Conservation (phyloP, 1,139 yeast species). For the Magnusiomyces paraingens region DNA sequence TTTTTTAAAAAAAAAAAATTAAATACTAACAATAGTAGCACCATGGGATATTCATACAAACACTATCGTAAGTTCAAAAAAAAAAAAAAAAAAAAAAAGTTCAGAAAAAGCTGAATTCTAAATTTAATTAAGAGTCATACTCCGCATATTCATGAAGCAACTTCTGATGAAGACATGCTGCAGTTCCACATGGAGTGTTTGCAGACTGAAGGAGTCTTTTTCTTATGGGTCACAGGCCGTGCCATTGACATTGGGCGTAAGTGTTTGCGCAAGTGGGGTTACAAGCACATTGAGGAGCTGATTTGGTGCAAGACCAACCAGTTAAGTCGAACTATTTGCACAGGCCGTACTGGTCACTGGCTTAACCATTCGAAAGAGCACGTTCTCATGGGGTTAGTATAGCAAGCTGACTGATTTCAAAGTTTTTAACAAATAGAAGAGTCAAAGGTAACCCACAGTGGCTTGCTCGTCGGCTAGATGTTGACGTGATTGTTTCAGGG, state of each 20-base stretch:
- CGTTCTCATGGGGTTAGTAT: conserved; percentile 56
- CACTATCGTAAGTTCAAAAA: conserved; percentile 8
- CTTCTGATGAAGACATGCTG: conserved; percentile 46
- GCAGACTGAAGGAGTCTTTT: conserved; percentile 76
- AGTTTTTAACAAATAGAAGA: conserved; percentile 16
- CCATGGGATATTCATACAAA: conserved; percentile 38
- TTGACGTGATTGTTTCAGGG: conserved; percentile 71
- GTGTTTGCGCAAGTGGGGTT: conserved; percentile 78
- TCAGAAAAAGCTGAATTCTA: conserved; percentile 7
- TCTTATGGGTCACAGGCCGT: conserved; percentile 93
- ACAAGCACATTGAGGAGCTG: conserved; percentile 65
- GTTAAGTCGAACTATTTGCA: conserved; percentile 77
- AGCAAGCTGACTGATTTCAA: background rate
- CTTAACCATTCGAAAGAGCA: conserved; percentile 92
- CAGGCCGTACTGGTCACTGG: conserved; percentile 98
- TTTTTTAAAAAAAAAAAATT: background rate
- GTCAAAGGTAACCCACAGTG: conserved; percentile 75
- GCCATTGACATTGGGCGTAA: conserved; percentile 82
- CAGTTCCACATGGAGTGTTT: conserved; percentile 58
- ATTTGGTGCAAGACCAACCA: conserved; percentile 92
- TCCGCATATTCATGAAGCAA: conserved; percentile 46
- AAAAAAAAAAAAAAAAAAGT: conserved; percentile 7
- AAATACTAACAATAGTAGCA: conserved; percentile 18
- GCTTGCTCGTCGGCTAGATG: conserved; percentile 59
- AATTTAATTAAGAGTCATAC: conserved; percentile 23